These are phyloP conservation scores for Aureobasidium sp. DNA, from an alignment of 2,329 filamentous ascomycete genomes.

Conservation along the genomic window DNA sequence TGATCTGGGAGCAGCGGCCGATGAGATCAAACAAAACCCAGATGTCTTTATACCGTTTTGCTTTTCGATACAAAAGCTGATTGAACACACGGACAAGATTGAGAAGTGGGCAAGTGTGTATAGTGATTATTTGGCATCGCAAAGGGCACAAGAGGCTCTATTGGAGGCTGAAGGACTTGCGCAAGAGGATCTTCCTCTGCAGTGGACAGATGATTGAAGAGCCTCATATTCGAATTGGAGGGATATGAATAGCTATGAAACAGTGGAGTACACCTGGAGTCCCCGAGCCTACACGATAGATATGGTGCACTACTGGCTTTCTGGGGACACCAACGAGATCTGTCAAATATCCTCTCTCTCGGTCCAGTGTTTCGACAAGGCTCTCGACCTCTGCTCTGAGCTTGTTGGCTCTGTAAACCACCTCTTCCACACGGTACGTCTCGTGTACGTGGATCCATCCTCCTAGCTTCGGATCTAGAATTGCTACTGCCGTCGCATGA, in stretches of 20 bases:
- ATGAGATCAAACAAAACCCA: background rate
- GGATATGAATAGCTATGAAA: constrained; percentile 47
- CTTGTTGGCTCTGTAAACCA: constrained; percentile 37
- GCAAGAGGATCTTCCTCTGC: background rate
- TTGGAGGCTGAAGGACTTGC: background rate
- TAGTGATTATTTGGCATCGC: background rate
- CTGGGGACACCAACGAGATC: background rate
- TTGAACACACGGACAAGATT: background rate
- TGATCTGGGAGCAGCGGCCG: background rate
- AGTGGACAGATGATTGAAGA: background rate
- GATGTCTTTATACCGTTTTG: background rate
- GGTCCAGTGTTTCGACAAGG: constrained; percentile 19
- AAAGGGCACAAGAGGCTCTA: background rate
- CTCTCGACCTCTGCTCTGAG: constrained; percentile 30
- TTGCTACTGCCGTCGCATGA: constrained; percentile 43
- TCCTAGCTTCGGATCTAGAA: constrained; percentile 39
- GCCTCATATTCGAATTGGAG: background rate
- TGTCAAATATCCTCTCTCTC: constrained; percentile 1
- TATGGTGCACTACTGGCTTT: constrained; percentile 32
- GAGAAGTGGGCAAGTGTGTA: background rate
- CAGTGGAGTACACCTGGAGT: constrained; percentile 55
- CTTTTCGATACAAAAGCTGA: background rate
- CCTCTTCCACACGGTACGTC: constrained; percentile 45
- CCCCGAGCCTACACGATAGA: constrained; percentile 52
- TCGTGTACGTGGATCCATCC: constrained; percentile 57